phyloP scores from a whole-genome alignment of 176 grass and related monocot genomes.

The Zoysia japonica region DNA sequence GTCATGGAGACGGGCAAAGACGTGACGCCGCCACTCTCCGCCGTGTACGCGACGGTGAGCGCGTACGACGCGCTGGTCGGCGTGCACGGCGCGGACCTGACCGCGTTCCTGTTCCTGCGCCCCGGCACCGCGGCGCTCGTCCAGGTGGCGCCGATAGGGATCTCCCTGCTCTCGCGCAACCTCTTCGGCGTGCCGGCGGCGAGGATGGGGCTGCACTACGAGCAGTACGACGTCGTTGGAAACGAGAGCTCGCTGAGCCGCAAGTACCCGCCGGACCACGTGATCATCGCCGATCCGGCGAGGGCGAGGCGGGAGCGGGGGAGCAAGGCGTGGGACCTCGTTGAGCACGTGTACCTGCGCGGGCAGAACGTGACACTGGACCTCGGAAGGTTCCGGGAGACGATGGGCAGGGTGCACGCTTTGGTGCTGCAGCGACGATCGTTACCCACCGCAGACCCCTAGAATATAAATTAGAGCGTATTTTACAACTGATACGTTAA shows the following conservation, averaged over 20 bases:
- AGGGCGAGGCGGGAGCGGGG: slow-evolving; percentile 27
- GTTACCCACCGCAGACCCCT: not conserved
- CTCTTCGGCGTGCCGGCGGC: slow-evolving; percentile 54
- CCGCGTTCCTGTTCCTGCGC: slow-evolving; percentile 70
- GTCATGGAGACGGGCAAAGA: slow-evolving; percentile 46
- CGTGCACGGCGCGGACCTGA: slow-evolving; percentile 82
- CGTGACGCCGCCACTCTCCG: slow-evolving; percentile 14
- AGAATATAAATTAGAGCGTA: not conserved
- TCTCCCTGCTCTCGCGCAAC: slow-evolving; percentile 23
- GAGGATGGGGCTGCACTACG: slow-evolving; percentile 60
- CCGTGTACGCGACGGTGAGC: slow-evolving; percentile 43
- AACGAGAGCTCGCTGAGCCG: slow-evolving; percentile 62
- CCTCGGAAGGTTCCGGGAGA: slow-evolving; percentile 38
- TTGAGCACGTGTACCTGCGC: slow-evolving; percentile 45
- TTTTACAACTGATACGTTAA: not conserved
- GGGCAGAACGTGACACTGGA: slow-evolving; percentile 72
- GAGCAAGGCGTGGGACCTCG: slow-evolving; percentile 42
- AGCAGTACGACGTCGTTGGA: slow-evolving; percentile 50
- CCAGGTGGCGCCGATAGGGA: slow-evolving; percentile 64
- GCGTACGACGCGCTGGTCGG: slow-evolving; percentile 67
- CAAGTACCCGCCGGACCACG: slow-evolving; percentile 35
- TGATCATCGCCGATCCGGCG: slow-evolving; percentile 40
- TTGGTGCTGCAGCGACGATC: not conserved
- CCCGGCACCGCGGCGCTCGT: slow-evolving; percentile 37
- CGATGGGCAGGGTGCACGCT: slow-evolving; percentile 30